phyloP scores from a whole-genome alignment of 2,329 filamentous ascomycete species.

The Claviceps sorghi region DNA sequence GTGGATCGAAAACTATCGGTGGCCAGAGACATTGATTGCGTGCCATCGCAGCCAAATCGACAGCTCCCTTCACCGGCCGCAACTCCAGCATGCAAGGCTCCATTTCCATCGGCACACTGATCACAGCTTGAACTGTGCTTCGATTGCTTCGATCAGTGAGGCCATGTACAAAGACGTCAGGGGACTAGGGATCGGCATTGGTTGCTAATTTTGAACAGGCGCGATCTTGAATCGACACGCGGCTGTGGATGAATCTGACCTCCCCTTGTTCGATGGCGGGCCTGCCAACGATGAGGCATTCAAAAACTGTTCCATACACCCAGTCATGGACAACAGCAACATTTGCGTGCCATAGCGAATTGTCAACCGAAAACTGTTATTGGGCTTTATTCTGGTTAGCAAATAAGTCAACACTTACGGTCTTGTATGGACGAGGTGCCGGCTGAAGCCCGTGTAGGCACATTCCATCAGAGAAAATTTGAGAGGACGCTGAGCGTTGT shows the following conservation, averaged over 20 bases:
- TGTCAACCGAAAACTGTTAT: background rate
- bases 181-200: background rate
- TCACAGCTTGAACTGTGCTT: background rate
- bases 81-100: background rate
- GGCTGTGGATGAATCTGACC: background rate
- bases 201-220: background rate
- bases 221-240: background rate
- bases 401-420: background rate
- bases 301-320: background rate
- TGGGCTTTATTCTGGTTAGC: background rate
- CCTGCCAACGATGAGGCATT: background rate
- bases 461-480: background rate
- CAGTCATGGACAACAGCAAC: background rate
- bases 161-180: background rate
- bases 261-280: background rate
- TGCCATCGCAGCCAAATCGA: background rate
- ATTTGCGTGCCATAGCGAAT: background rate
- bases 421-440: background rate
- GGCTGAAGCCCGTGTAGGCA: background rate
- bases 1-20: background rate
- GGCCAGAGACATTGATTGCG: background rate
- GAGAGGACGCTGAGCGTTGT: background rate
- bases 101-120: background rate
- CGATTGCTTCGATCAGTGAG: background rate
- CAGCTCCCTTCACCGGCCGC: background rate